Evolutionary conservation across 2,329 filamentous ascomycete species (phyloP).

Genomic region (Diplodia corticola): DNA sequence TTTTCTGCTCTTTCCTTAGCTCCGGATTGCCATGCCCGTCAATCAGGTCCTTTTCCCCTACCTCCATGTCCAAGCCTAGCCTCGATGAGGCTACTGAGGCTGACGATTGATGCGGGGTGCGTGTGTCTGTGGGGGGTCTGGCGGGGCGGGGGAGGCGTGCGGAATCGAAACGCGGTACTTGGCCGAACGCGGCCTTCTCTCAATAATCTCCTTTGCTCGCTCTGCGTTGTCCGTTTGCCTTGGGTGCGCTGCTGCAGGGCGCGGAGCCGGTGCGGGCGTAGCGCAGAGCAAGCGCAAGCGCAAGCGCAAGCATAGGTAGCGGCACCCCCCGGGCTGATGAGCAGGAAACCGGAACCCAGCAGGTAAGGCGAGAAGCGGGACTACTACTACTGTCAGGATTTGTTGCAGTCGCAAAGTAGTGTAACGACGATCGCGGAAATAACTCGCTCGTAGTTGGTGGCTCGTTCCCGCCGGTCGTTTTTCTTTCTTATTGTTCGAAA

Average conservation of each 20-base stretch:
- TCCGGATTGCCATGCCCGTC: background rate
- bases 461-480: background rate
- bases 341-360: background rate
- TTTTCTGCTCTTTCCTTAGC: slow-evolving; percentile 9
- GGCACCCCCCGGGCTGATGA: background rate
- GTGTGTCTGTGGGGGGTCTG: background rate
- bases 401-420: background rate
- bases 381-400: background rate
- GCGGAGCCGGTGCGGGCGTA: background rate
- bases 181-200: background rate
- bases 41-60: background rate
- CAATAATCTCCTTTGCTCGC: background rate
- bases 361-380: background rate
- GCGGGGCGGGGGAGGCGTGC: background rate
- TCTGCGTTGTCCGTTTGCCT: background rate
- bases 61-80: background rate
- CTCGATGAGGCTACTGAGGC: slow-evolving; percentile 13
- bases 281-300: background rate
- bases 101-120: slow-evolving; percentile 15
- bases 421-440: background rate
- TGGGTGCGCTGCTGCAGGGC: background rate
- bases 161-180: slow-evolving; percentile 16
- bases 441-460: background rate
- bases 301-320: no score
- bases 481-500: background rate